Conservation (phyloP, 164 flowering plant genomes). For the Nymphaea colorata region DNA sequence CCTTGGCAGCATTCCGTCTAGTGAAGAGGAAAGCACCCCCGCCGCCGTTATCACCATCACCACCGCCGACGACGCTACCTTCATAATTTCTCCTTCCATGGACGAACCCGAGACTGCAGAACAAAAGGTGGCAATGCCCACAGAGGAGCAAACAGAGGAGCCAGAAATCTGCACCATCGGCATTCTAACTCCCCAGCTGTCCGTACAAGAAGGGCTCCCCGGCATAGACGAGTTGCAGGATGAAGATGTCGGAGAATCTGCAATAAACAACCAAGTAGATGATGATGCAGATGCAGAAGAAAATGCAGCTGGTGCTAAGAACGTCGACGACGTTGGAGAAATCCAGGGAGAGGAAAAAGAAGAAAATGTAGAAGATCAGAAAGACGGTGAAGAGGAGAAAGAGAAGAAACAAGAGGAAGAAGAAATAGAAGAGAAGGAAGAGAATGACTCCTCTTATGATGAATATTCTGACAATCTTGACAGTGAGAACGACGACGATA, state of each 20-base stretch:
- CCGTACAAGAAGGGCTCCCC: background rate
- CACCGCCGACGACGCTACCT: background rate
- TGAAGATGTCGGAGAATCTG: background rate
- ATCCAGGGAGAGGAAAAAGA: background rate
- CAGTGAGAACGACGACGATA: background rate
- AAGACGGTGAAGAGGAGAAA: constrained; percentile 9
- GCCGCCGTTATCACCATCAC: background rate
- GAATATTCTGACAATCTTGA: constrained; percentile 4
- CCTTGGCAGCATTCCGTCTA: background rate
- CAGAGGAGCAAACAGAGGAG: background rate
- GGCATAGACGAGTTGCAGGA: background rate
- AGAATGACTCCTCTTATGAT: constrained; percentile 5
- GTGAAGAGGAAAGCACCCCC: background rate
- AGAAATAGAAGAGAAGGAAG: constrained; percentile 13
- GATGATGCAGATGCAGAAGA: background rate
- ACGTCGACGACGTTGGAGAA: background rate
- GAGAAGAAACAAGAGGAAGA: constrained; percentile 6
- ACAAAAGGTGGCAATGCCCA: background rate
- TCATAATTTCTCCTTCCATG: too few species aligned
- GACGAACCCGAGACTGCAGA: background rate
- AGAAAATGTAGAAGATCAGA: background rate
- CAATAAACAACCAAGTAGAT: background rate
- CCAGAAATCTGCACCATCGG: background rate
- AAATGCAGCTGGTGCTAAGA: background rate
- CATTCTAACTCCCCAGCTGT: background rate